A percentile compares a stretch with the other conserved stretches of the same genome.
phyloP scores from a whole-genome alignment of 768 basidiomycete genomes.

The Hypsizygus marmoreus region DNA sequence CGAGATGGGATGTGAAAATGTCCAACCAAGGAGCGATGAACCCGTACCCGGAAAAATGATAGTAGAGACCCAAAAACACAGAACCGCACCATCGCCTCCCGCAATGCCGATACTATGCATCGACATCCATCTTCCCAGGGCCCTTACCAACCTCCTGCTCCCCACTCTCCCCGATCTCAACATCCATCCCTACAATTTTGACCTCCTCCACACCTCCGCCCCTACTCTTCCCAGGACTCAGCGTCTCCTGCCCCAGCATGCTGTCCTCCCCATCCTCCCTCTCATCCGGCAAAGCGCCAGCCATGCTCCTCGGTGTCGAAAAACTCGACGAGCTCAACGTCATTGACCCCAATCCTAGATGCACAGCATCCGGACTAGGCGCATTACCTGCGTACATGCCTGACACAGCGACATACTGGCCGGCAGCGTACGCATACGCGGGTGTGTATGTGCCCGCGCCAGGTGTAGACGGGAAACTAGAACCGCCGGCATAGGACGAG shows the following conservation, averaged over 20 bases:
- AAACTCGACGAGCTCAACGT: conserved; percentile 17
- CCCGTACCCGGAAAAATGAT: neutral
- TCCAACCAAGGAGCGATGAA: too few relatives aligned
- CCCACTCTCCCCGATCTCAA: conserved; percentile 10
- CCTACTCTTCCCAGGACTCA: conserved; percentile 12
- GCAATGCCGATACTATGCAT: conserved; percentile 11
- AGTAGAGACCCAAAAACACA: neutral
- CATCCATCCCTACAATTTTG: conserved; percentile 28
- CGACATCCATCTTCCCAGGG: conserved; percentile 29
- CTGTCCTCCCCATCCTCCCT: conserved; percentile 10
- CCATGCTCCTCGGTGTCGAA: conserved; percentile 25
- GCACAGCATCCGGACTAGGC: conserved; percentile 31
- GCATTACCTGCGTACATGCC: conserved; percentile 15
- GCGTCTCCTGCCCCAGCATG: conserved; percentile 7
- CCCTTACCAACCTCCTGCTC: conserved; percentile 10
- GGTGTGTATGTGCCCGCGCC: conserved; percentile 27
- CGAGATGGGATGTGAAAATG: too few relatives aligned
- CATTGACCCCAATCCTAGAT: conserved; percentile 24
- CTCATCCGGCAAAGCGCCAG: conserved; percentile 22
- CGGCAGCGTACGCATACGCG: conserved; percentile 5
- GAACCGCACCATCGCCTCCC: too few relatives aligned
- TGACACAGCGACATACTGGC: conserved; percentile 1
- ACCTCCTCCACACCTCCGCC: conserved; percentile 24
- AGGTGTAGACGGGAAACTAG: conserved; percentile 38
- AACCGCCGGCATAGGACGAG: conserved; percentile 24